Base-by-base conservation (phyloP, 768 basidiomycete species). In the Boletellus sp. region DNA sequence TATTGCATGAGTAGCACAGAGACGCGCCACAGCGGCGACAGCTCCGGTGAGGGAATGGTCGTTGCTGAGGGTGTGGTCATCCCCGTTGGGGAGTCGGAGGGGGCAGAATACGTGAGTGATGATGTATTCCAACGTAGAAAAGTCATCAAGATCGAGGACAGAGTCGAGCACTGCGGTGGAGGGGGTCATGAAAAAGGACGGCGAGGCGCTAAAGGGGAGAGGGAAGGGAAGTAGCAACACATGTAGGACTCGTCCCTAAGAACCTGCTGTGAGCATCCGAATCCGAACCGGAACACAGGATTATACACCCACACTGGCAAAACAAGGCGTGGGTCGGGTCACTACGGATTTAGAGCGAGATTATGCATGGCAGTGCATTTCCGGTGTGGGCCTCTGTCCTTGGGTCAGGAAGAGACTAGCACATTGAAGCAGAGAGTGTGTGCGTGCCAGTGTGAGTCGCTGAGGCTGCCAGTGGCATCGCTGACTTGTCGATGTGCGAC, bases 81-180 rank as follows among this genome's bases (percentile, higher is more conserved):
- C 63, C 6, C 59, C 50, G 34, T 69, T 68, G 0, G 77, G 76
- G 5, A 77, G 62, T 34, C 63, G 64, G 1, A 73, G 69, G 3
- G 77, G 78, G 8, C 70, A 53, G 52, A 78, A 75, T 0, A 78
- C 61, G 42, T 79, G 78, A 6, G 70, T 69, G 11, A 75, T 45
- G 26, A 69, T 54, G 53, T 75, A 78, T 42, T 55, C 39, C 31
- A 51, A 23, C 7, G 51, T 33, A 42, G 10, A 6, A 12, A 26
- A 6, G 17, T 50, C 54, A 31, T 11, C 24, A 3, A 45, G 16
- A 19, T 42, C 50, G 3, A 54, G 40, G 35, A 47, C 32, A 41
- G 49, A 35, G 38, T 6, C 20, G 17, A 45, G 31, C 59, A 61
- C 56, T 40, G n/a, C n/a, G n/a, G n/a, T n/a, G n/a, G 10, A 23